Conservation (phyloP, 2,329 filamentous ascomycete species). For the Onygena corvina region DNA sequence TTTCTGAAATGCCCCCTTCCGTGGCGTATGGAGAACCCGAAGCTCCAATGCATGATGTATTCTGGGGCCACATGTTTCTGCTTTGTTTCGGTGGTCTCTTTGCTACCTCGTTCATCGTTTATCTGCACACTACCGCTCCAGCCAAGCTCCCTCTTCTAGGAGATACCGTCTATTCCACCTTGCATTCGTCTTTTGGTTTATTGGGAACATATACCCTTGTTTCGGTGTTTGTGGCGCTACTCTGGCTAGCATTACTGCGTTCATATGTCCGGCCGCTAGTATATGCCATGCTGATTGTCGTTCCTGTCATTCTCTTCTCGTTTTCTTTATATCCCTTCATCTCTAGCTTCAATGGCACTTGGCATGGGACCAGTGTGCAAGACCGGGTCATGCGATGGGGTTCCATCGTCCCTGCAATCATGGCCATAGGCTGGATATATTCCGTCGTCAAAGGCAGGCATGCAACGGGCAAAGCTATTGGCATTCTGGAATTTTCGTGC, state of each 20-base stretch:
- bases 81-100: constrained; percentile 74
- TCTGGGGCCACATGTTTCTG: constrained; percentile 83
- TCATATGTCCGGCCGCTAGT: constrained; percentile 83
- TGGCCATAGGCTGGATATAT: constrained; percentile 70
- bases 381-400: constrained; percentile 82
- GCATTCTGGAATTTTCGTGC: constrained; percentile 84
- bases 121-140: constrained; percentile 70
- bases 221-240: constrained; percentile 71
- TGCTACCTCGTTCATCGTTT: constrained; percentile 78
- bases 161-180: constrained; percentile 85
- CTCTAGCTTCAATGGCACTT: constrained; percentile 69
- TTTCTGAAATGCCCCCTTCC: constrained; percentile 45
- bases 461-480: constrained; percentile 68
- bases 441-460: constrained; percentile 68
- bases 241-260: constrained; percentile 80
- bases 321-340: constrained; percentile 88
- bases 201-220: constrained; percentile 83
- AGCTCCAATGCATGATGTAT: constrained; percentile 70
- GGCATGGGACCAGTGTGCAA: constrained; percentile 66
- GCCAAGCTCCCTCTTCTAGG: constrained; percentile 54
- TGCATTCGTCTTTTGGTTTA: constrained; percentile 77
- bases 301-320: constrained; percentile 73
- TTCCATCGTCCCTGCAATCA: constrained; percentile 60
- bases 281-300: constrained; percentile 64
- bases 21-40: constrained; percentile 51